phyloP scores from a whole-genome alignment of 2,329 filamentous ascomycete species.

The Tolypocladium endophyticum region DNA sequence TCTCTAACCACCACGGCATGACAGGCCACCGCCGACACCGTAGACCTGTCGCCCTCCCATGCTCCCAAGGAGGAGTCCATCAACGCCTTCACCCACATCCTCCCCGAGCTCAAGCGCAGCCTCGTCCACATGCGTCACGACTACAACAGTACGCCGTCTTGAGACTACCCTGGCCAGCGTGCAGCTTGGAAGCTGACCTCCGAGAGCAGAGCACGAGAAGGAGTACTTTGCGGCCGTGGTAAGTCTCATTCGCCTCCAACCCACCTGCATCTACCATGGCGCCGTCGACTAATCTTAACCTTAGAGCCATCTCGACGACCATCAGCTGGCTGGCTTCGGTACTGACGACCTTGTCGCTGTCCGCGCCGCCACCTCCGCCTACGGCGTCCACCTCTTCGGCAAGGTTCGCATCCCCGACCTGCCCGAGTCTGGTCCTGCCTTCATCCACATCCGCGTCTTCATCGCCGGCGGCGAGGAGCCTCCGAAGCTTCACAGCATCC shows the following conservation, averaged over 20 bases:
- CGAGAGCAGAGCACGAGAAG: not conserved
- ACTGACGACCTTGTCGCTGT: not conserved
- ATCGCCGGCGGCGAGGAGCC: constrained; percentile 46
- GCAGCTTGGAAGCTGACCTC: not conserved
- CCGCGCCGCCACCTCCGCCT: not conserved
- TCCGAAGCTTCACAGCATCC: constrained; percentile 37
- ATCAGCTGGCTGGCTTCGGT: not conserved
- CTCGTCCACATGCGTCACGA: not conserved
- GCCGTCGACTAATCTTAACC: not conserved
- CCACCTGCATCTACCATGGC: not conserved
- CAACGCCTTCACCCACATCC: not conserved
- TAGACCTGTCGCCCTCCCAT: not conserved
- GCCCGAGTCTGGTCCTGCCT: constrained; percentile 42
- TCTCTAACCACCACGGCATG: too few relatives aligned
- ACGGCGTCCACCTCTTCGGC: not conserved
- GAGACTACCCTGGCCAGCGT: not conserved
- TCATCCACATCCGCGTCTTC: constrained; percentile 78
- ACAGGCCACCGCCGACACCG: not conserved
- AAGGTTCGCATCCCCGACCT: not conserved
- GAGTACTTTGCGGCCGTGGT: not conserved
- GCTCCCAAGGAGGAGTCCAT: not conserved
- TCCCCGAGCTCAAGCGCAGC: not conserved
- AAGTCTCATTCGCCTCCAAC: not conserved
- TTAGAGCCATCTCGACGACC: not conserved
- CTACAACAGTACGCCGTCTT: not conserved